Evolutionary conservation across 106 monocot genomes (phyloP).

Genomic region (Platanthera zijinensis): DNA sequence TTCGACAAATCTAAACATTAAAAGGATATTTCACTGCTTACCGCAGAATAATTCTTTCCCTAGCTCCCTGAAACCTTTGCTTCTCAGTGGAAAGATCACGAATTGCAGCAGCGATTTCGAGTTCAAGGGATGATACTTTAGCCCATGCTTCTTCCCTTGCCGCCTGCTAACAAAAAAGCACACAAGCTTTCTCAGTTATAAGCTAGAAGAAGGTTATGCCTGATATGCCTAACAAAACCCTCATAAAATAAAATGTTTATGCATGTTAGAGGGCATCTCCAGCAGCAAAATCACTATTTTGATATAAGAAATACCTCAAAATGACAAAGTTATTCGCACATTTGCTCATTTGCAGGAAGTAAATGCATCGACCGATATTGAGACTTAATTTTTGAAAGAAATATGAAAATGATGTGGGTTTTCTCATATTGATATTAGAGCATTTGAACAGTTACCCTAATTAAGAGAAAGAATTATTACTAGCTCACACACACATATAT

Average conservation of each 20-base stretch:
- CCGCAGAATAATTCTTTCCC: slow-evolving; percentile 91
- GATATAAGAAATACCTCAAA: neutral
- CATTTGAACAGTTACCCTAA: neutral
- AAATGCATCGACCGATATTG: neutral
- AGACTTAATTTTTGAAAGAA: neutral
- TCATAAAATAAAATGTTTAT: neutral
- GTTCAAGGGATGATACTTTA: slow-evolving; percentile 92
- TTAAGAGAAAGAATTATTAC: neutral
- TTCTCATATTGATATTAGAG: neutral
- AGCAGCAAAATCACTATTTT: neutral
- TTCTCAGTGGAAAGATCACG: slow-evolving; percentile 88
- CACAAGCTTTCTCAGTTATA: slow-evolving; percentile 31
- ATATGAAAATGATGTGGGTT: neutral
- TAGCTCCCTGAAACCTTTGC: slow-evolving; percentile 93
- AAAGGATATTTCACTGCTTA: slow-evolving; percentile 15
- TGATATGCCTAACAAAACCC: neutral
- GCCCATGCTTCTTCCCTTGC: slow-evolving; percentile 99
- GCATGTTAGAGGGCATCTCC: neutral
- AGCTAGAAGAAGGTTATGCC: neutral
- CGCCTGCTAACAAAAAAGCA: slow-evolving; percentile 82
- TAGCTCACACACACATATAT: neutral
- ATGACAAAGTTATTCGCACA: neutral
- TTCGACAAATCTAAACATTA: neutral
- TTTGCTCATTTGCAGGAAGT: neutral
- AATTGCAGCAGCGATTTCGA: slow-evolving; percentile 91